A percentile compares a stretch with the other conserved stretches of the same genome.
These are phyloP conservation scores for Spiromastix sp. DNA, from an alignment of 2,329 filamentous ascomycete species.

Conservation along the genomic window DNA sequence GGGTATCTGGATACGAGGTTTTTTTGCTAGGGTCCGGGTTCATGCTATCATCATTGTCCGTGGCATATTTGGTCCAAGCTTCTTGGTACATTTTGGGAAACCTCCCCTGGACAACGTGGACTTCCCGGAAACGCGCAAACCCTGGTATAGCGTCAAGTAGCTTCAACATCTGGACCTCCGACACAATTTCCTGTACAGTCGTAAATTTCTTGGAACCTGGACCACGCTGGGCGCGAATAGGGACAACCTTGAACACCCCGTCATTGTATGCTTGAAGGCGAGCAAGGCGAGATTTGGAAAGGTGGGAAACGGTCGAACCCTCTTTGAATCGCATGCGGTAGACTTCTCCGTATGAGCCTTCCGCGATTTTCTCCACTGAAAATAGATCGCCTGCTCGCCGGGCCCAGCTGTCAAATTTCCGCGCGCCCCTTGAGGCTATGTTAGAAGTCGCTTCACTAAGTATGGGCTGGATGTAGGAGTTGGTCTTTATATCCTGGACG, in stretches of 20 bases:
- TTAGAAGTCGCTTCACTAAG: slow-evolving; percentile 27
- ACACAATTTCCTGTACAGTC: slow-evolving; percentile 39
- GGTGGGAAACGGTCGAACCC: slow-evolving; percentile 20
- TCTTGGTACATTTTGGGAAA: slow-evolving; percentile 43
- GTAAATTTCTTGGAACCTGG: slow-evolving; percentile 34
- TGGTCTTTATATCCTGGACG: slow-evolving; percentile 23
- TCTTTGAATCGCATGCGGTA: slow-evolving; percentile 44
- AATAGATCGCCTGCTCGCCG: slow-evolving; percentile 27
- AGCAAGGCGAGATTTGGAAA: slow-evolving; percentile 27
- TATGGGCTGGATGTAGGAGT: slow-evolving; percentile 26
- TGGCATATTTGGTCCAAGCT: slow-evolving; percentile 32
- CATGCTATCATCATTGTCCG: slow-evolving; percentile 34
- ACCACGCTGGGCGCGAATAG: slow-evolving; percentile 31
- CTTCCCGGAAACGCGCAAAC: slow-evolving; percentile 51
- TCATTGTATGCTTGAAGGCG: slow-evolving; percentile 30
- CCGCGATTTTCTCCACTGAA: slow-evolving; percentile 50
- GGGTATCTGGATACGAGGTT: slow-evolving; percentile 41
- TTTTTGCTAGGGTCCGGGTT: slow-evolving; percentile 49
- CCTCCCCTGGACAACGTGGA: slow-evolving; percentile 47
- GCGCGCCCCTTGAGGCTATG: slow-evolving; percentile 25
- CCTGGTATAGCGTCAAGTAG: slow-evolving; percentile 50
- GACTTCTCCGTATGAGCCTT: slow-evolving; percentile 57
- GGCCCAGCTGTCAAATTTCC: slow-evolving; percentile 31
- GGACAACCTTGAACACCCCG: slow-evolving; percentile 40
- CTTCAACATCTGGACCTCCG: slow-evolving; percentile 43